Percentiles rank a stretch among this genome's conserved stretches.
Conservation (phyloP, 2,329 filamentous ascomycete genomes). For the Cercospora zeae-maydis region DNA sequence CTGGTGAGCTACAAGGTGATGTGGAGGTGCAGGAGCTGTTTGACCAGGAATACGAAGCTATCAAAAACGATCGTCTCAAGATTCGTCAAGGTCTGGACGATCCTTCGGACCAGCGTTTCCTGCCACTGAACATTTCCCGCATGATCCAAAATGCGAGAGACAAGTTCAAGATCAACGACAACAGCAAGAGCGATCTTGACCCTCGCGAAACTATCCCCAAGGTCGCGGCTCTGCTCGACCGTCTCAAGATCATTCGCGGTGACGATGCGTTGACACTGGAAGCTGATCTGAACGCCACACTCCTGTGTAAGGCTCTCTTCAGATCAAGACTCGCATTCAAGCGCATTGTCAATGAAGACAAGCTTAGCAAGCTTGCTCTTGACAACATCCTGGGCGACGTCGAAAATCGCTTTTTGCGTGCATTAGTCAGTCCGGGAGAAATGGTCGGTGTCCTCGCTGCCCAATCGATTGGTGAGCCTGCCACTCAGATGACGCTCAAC, state of each 20-base stretch:
- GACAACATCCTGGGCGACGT: conserved; percentile 89
- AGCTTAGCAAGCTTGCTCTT: conserved; percentile 85
- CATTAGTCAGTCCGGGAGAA: conserved; percentile 86
- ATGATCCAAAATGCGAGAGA: conserved; percentile 88
- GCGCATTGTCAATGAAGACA: conserved; percentile 79
- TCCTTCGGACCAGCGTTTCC: conserved; percentile 79
- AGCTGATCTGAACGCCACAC: conserved; percentile 81
- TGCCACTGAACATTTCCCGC: conserved; percentile 86
- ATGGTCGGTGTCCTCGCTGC: conserved; percentile 98
- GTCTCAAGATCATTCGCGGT: conserved; percentile 82
- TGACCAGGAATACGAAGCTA: conserved; percentile 80
- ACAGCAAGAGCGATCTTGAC: conserved; percentile 81
- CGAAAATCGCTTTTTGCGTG: conserved; percentile 79
- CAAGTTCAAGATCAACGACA: conserved; percentile 84
- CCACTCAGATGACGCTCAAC: conserved; percentile 98
- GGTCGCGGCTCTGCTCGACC: conserved; percentile 69
- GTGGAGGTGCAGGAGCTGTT: conserved; percentile 81
- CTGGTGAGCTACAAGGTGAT: conserved; percentile 81
- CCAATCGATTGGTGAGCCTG: conserved; percentile 97
- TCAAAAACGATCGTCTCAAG: conserved; percentile 69
- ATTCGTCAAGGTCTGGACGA: conserved; percentile 70
- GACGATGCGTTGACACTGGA: conserved; percentile 76
- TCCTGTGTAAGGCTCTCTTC: conserved; percentile 87
- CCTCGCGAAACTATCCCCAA: conserved; percentile 82
- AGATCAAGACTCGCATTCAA: conserved; percentile 90